phyloP scores from a whole-genome alignment of 2,329 filamentous ascomycete genomes.

The Alternaria dauci region DNA sequence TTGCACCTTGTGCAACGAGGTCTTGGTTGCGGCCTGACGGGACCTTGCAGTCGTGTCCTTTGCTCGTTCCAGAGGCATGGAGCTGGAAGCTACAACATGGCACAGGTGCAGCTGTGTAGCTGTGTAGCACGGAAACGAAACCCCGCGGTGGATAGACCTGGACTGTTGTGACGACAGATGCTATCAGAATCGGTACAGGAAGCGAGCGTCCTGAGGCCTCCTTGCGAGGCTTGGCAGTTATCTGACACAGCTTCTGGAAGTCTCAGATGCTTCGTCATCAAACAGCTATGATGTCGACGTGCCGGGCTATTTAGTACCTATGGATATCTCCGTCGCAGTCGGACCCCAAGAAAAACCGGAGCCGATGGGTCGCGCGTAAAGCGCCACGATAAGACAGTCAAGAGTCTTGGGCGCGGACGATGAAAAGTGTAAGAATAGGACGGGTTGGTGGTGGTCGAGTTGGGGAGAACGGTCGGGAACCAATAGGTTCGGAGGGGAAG shows the following conservation, averaged over 20 bases:
- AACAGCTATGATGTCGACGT: slow-evolving; percentile 21
- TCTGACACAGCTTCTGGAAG: slow-evolving; percentile 40
- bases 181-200: neutral
- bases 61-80: slow-evolving; percentile 5
- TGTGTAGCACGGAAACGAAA: slow-evolving; percentile 1
- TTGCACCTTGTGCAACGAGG: slow-evolving; percentile 8
- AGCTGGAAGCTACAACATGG: slow-evolving; percentile 16
- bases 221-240: slow-evolving; percentile 1
- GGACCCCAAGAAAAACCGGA: neutral
- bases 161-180: neutral
- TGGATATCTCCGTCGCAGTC: neutral
- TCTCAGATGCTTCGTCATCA: slow-evolving; percentile 23
- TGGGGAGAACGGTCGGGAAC: slow-evolving; percentile 18
- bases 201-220: neutral
- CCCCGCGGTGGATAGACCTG: neutral
- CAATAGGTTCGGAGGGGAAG: slow-evolving; percentile 37
- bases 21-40: slow-evolving; percentile 8
- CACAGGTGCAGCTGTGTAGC: neutral
- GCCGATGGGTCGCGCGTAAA: slow-evolving; percentile 5
- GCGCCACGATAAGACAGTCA: slow-evolving; percentile 7
- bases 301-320: neutral
- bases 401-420: neutral
- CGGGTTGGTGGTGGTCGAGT: slow-evolving; percentile 15
- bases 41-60: slow-evolving; percentile 20
- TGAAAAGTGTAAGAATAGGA: neutral